A percentile compares a stretch with the other conserved stretches of the same genome.
Conservation (phyloP, 1,139 yeast species). For the Starmera stellimalicola region DNA sequence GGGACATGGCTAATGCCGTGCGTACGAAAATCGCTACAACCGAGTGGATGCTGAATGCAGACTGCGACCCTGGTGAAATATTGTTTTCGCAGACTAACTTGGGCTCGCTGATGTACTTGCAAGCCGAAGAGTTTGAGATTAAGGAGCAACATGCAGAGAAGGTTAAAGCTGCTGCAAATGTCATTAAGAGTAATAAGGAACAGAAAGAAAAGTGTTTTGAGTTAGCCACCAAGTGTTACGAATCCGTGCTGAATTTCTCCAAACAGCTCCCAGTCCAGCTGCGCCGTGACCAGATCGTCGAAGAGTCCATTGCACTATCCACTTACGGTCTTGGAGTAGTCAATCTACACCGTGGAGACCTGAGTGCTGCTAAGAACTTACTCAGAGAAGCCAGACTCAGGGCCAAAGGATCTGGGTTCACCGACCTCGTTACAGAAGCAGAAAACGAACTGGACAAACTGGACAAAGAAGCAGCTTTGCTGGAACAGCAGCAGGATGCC, state of each 20-base stretch:
- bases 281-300: slow-evolving; percentile 33
- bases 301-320: slow-evolving; percentile 69
- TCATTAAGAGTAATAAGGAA: slow-evolving; percentile 20
- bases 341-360: slow-evolving; percentile 46
- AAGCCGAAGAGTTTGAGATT: slow-evolving; percentile 58
- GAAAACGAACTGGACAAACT: slow-evolving; percentile 54
- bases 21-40: slow-evolving; percentile 58
- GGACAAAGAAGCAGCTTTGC: slow-evolving; percentile 15
- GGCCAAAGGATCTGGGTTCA: slow-evolving; percentile 60
- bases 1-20: slow-evolving; percentile 56
- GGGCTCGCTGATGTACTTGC: slow-evolving; percentile 63
- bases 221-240: slow-evolving; percentile 38
- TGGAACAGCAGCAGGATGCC: slow-evolving; percentile 6
- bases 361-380: slow-evolving; percentile 43
- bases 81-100: slow-evolving; percentile 61
- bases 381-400: slow-evolving; percentile 64
- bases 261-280: slow-evolving; percentile 37
- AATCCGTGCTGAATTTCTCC: slow-evolving; percentile 46
- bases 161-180: slow-evolving; percentile 19
- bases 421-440: slow-evolving; percentile 52
- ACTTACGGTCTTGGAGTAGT: slow-evolving; percentile 83
- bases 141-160: slow-evolving; percentile 27
- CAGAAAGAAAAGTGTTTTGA: slow-evolving; percentile 33
- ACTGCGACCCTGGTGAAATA: slow-evolving; percentile 56
- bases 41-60: slow-evolving; percentile 66